These are phyloP conservation scores for Bipolaris bicolor DNA, from an alignment of 2,329 filamentous ascomycete species.

Conservation along the genomic window DNA sequence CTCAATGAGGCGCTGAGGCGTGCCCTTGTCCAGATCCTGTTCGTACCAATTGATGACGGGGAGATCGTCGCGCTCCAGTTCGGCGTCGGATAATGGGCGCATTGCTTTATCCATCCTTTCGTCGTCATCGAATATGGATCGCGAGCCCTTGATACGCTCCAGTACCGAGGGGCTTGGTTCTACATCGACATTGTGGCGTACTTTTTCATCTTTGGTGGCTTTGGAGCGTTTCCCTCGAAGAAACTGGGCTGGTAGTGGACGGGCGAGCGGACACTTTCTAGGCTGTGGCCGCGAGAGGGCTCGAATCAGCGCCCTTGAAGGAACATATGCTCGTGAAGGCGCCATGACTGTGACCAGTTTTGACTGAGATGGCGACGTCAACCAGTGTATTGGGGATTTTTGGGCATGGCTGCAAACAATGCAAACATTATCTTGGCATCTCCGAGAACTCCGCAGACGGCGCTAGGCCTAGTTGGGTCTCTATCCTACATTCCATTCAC, in stretches of 20 bases:
- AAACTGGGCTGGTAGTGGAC: constrained; percentile 23
- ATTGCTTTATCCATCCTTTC: constrained; percentile 15
- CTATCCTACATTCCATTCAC: neutral
- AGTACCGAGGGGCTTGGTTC: constrained; percentile 2
- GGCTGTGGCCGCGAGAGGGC: constrained; percentile 31
- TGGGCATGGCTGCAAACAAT: constrained; percentile 11
- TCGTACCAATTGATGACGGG: constrained; percentile 39
- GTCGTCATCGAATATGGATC: constrained; percentile 10
- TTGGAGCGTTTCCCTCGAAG: constrained; percentile 32
- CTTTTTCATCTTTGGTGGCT: constrained; percentile 15
- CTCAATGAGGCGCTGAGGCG: constrained; percentile 31
- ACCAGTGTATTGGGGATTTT: constrained; percentile 13
- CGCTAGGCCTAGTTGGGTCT: neutral
- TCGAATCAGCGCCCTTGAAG: constrained; percentile 34
- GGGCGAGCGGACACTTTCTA: constrained; percentile 25
- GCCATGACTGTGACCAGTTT: constrained; percentile 19
- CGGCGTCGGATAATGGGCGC: constrained; percentile 25
- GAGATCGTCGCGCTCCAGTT: constrained; percentile 30
- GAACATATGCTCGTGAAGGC: constrained; percentile 31
- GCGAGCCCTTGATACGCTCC: constrained; percentile 7
- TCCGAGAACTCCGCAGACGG: constrained; percentile 30
- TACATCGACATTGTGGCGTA: constrained; percentile 5
- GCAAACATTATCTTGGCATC: constrained; percentile 34
- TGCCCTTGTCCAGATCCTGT: constrained; percentile 34
- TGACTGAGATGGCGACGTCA: neutral